These are phyloP conservation scores for Zea luxurians DNA, from an alignment of 176 grass and related monocot species.

Conservation along the genomic window DNA sequence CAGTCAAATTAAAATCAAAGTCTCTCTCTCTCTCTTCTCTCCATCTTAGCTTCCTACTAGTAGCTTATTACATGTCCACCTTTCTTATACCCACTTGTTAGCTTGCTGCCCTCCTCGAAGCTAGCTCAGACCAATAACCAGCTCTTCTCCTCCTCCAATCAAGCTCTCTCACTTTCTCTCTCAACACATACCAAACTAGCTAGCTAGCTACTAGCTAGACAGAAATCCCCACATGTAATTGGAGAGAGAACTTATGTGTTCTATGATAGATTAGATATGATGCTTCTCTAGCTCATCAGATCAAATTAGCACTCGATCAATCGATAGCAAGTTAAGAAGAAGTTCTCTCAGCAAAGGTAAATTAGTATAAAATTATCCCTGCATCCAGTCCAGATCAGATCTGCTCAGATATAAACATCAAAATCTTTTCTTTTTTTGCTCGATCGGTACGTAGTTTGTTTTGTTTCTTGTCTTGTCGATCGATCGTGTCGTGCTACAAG, in stretches of 20 bases:
- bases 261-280: neutral
- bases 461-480: conserved; percentile 15
- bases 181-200: neutral
- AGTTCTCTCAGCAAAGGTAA: neutral
- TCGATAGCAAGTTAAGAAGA: neutral
- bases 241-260: neutral
- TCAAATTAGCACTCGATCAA: conserved; percentile 31
- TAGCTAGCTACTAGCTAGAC: neutral
- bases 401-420: conserved; percentile 5
- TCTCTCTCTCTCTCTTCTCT: conserved; percentile 24
- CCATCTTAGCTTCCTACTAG: conserved; percentile 23
- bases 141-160: conserved; percentile 23
- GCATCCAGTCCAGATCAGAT: conserved; percentile 26
- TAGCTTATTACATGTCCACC: conserved; percentile 7
- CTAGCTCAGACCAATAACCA: conserved; percentile 29
- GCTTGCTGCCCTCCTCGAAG: conserved; percentile 28
- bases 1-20: conserved; percentile 25
- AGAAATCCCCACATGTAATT: neutral
- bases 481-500: neutral
- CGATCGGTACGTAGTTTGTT: neutral
- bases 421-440: neutral
- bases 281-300: neutral
- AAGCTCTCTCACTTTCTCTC: neutral
- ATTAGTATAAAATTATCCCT: neutral
- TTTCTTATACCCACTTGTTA: conserved; percentile 49